Conservation (phyloP, 441 rosid species). For the Bocquillonia castaneifolia region DNA sequence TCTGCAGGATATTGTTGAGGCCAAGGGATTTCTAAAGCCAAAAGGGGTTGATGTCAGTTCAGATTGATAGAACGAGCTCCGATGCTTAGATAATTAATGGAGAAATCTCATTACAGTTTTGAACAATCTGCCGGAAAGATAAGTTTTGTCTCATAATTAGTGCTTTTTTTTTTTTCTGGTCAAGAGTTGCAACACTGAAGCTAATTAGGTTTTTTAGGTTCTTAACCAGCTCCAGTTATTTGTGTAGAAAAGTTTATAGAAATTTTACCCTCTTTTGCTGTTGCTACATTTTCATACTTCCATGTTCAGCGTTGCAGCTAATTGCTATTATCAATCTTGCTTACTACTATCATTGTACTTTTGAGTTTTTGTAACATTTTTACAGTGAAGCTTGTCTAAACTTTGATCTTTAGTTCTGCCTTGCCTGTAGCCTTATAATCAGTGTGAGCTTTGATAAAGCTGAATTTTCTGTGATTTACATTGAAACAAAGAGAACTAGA, state of each 20-base stretch:
- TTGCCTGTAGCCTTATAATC: neutral
- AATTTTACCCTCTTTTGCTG: neutral
- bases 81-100: neutral
- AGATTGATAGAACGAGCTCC: conserved; percentile 20
- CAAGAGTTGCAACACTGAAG: neutral
- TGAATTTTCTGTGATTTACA: neutral
- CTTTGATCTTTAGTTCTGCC: neutral
- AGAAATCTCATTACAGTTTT: neutral
- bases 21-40: conserved; percentile 56
- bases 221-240: too few species aligned
- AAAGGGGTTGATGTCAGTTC: conserved; percentile 63
- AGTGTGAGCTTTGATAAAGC: neutral
- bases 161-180: neutral
- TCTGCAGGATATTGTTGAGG: conserved; percentile 56
- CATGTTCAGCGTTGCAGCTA: neutral
- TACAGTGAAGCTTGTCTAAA: neutral
- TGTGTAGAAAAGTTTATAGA: neutral
- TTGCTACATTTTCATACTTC: neutral
- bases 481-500: neutral
- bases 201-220: neutral
- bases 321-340: neutral
- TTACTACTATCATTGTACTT: neutral
- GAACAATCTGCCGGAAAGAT: neutral
- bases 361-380: conserved; percentile 1
- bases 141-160: neutral